phyloP scores from a whole-genome alignment of 2,329 filamentous ascomycete species.

The Sarocladiaceae sp. region DNA sequence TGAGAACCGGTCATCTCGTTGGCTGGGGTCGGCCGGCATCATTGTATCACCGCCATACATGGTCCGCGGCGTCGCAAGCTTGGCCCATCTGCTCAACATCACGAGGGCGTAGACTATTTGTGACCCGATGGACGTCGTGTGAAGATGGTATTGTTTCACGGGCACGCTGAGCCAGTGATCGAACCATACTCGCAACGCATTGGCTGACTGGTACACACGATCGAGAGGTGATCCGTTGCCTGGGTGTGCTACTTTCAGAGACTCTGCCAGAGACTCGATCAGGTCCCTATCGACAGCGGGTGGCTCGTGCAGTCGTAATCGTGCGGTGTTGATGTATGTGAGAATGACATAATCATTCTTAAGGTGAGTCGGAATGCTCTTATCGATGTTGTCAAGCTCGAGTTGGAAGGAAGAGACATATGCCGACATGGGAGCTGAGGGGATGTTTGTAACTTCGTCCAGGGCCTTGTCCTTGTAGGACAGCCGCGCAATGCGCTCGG shows the following conservation, averaged over 20 bases:
- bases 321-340: conserved; percentile 34
- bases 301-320: conserved; percentile 44
- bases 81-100: conserved; percentile 48
- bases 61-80: conserved; percentile 35
- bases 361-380: conserved; percentile 29
- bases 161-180: conserved; percentile 43
- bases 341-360: conserved; percentile 34
- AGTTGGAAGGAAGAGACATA: conserved; percentile 42
- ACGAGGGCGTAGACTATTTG: conserved; percentile 47
- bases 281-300: conserved; percentile 36
- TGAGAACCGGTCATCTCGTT: not conserved
- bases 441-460: conserved; percentile 28
- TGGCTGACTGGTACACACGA: conserved; percentile 43
- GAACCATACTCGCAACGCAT: conserved; percentile 45
- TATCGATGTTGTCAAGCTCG: conserved; percentile 39
- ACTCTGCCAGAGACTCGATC: conserved; percentile 38
- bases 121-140: conserved; percentile 40
- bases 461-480: conserved; percentile 29
- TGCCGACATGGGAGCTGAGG: conserved; percentile 36
- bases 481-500: conserved; percentile 43
- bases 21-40: conserved; percentile 19
- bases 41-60: conserved; percentile 19
- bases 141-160: conserved; percentile 34
- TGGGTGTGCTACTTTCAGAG: conserved; percentile 31
- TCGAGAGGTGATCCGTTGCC: conserved; percentile 41